Evolutionary conservation across 1,139 yeast genomes (phyloP).

Genomic region (Yamadazyma epiphylla): DNA sequence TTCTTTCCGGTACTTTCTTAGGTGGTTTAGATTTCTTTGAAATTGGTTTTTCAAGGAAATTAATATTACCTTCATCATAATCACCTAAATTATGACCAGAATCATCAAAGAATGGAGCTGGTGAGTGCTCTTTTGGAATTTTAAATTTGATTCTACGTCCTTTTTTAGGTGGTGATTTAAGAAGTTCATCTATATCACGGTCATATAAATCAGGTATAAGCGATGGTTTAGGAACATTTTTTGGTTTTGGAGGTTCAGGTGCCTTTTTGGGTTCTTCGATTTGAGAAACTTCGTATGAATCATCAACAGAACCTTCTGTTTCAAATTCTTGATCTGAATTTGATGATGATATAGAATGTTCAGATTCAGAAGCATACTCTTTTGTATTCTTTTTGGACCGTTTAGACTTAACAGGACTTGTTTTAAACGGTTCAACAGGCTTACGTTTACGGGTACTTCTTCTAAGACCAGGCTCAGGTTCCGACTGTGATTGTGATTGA

Average conservation of each 20-base stretch:
- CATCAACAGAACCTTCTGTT: neutral
- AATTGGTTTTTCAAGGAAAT: constrained; percentile 17
- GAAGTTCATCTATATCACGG: constrained; percentile 4
- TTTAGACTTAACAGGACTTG: neutral
- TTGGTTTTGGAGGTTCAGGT: neutral
- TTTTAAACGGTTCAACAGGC: neutral
- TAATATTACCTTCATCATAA: constrained; percentile 31
- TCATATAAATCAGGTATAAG: neutral
- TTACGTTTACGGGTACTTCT: neutral
- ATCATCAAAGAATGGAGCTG: constrained; percentile 19
- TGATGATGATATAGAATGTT: too few species aligned
- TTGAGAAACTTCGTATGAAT: constrained; percentile 1
- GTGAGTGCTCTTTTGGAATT: constrained; percentile 8
- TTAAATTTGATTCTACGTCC: constrained; percentile 12
- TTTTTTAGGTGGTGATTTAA: constrained; percentile 13
- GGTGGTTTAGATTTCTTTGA: constrained; percentile 5
- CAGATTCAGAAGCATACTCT: too few species aligned
- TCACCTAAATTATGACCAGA: constrained; percentile 35
- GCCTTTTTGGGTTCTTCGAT: too few species aligned
- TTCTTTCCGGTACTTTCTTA: constrained; percentile 5
- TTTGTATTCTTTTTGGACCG: neutral
- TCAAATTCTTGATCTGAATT: neutral
- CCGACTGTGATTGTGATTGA: neutral
- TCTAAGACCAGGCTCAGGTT: neutral
- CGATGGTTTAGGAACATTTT: constrained; percentile 1